phyloP scores from a whole-genome alignment of 1,284 basidiomycete genomes.

The Pterulicium gracile region DNA sequence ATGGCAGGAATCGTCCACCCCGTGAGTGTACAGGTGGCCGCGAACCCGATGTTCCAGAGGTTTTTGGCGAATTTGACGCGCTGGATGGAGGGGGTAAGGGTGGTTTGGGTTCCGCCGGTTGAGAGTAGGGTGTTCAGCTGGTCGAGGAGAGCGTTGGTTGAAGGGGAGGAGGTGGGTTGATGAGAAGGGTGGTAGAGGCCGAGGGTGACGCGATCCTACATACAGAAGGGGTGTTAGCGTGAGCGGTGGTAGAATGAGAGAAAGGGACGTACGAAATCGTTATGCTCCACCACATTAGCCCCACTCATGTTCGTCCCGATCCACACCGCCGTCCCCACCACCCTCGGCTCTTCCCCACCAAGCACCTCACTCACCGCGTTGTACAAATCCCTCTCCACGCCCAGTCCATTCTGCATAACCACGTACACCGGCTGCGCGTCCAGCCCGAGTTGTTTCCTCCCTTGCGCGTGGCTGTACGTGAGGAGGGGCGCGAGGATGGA shows the following conservation, averaged over 20 bases:
- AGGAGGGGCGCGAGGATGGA: constrained; percentile 36
- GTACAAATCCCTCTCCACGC: constrained; percentile 42
- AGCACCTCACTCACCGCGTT: constrained; percentile 22
- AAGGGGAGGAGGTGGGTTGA: constrained; percentile 31
- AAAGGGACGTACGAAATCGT: constrained; percentile 18
- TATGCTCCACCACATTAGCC: constrained; percentile 23
- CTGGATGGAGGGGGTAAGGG: constrained; percentile 47
- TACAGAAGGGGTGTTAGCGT: background rate
- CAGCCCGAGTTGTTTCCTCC: no score
- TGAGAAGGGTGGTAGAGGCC: constrained; percentile 42
- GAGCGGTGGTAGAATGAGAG: background rate
- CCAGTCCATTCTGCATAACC: constrained; percentile 48
- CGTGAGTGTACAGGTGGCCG: constrained; percentile 40
- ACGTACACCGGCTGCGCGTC: constrained; percentile 32
- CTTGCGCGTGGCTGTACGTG: constrained; percentile 22
- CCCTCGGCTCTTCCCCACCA: constrained; percentile 16
- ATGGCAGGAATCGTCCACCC: constrained; percentile 16
- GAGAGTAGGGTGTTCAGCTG: constrained; percentile 36
- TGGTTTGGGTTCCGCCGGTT: constrained; percentile 36
- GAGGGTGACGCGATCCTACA: constrained; percentile 37
- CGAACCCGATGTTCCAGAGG: constrained; percentile 51
- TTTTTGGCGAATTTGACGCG: constrained; percentile 53
- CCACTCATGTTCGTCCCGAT: constrained; percentile 24
- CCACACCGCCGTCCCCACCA: constrained; percentile 27
- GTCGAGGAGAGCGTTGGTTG: constrained; percentile 31